phyloP scores from a whole-genome alignment of 2,329 filamentous ascomycete species.

The Exserohilum rostratum region DNA sequence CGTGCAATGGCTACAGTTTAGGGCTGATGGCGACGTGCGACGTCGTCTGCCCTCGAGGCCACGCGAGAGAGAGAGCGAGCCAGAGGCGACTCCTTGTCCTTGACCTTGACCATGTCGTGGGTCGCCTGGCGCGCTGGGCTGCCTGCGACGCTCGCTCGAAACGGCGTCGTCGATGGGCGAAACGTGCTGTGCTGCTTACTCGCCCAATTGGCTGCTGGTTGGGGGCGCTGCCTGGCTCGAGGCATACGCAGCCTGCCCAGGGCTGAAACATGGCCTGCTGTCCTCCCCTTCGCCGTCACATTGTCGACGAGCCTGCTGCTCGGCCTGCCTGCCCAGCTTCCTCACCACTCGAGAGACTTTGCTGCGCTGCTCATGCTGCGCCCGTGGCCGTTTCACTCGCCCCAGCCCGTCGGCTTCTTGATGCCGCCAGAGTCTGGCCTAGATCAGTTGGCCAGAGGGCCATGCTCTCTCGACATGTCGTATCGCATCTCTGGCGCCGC shows the following conservation, averaged over 20 bases:
- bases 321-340: constrained; percentile 6
- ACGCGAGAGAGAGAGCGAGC: too few species aligned
- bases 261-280: constrained; percentile 24
- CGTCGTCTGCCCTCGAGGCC: constrained; percentile 24
- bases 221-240: background rate
- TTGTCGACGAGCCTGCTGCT: constrained; percentile 10
- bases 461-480: too few species aligned
- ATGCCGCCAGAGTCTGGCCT: too few species aligned
- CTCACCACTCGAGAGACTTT: too few species aligned
- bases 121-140: too few species aligned
- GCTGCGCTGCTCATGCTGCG: background rate
- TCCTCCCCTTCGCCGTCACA: too few species aligned
- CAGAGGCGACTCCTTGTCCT: too few species aligned
- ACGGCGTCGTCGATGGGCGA: constrained; percentile 17
- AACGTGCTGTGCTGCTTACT: constrained; percentile 25
- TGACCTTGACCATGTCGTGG: too few species aligned
- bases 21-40: constrained; percentile 10
- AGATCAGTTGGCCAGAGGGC: too few species aligned
- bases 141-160: constrained; percentile 1
- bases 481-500: too few species aligned
- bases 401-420: too few species aligned
- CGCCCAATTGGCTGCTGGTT: constrained; percentile 15
- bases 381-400: background rate
- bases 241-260: background rate
- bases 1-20: constrained; percentile 6